Percentiles rank a stretch among this genome's conserved stretches.
Evolutionary conservation across 768 basidiomycete species (phyloP).

Genomic region (Gloeostereum incarnatum): DNA sequence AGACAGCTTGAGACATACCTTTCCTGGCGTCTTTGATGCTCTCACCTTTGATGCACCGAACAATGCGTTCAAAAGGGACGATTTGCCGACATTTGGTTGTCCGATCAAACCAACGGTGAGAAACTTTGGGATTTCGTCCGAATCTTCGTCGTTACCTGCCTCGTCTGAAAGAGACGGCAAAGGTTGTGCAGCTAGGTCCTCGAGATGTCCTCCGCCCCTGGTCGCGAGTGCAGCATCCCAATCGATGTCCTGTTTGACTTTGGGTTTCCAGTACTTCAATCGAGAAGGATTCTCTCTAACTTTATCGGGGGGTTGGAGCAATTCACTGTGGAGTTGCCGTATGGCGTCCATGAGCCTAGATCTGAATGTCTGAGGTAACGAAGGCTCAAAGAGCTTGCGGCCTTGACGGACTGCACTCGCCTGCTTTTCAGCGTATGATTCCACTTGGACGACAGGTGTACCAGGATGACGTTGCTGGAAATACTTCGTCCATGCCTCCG

Average conservation of each 20-base stretch:
- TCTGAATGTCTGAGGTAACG: slow-evolving; percentile 59
- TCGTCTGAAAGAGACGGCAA: slow-evolving; percentile 21
- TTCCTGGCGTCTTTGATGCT: slow-evolving; percentile 82
- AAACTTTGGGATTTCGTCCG: slow-evolving; percentile 10
- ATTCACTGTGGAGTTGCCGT: slow-evolving; percentile 50
- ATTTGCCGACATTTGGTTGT: slow-evolving; percentile 96
- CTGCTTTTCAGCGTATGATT: slow-evolving; percentile 58
- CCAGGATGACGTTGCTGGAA: slow-evolving; percentile 44
- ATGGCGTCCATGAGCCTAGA: slow-evolving; percentile 57
- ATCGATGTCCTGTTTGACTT: slow-evolving; percentile 56
- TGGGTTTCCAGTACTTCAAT: slow-evolving; percentile 53
- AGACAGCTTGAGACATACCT: slow-evolving; percentile 30
- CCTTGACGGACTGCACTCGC: slow-evolving; percentile 32
- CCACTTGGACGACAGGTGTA: slow-evolving; percentile 61
- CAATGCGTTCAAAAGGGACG: slow-evolving; percentile 84
- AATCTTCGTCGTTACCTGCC: slow-evolving; percentile 17
- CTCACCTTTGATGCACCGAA: slow-evolving; percentile 73
- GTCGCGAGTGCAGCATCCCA: slow-evolving; percentile 58
- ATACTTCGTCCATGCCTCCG: slow-evolving; percentile 57
- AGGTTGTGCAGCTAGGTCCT: slow-evolving; percentile 32
- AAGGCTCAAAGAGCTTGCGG: slow-evolving; percentile 44
- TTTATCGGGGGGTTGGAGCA: slow-evolving; percentile 59
- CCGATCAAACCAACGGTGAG: slow-evolving; percentile 77
- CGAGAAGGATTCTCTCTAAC: slow-evolving; percentile 38
- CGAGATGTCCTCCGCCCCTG: slow-evolving; percentile 32